Percentiles rank a stretch among this genome's conserved stretches.
phyloP scores from a whole-genome alignment of 257 asterid genomes.

The Solanum dulcamara region DNA sequence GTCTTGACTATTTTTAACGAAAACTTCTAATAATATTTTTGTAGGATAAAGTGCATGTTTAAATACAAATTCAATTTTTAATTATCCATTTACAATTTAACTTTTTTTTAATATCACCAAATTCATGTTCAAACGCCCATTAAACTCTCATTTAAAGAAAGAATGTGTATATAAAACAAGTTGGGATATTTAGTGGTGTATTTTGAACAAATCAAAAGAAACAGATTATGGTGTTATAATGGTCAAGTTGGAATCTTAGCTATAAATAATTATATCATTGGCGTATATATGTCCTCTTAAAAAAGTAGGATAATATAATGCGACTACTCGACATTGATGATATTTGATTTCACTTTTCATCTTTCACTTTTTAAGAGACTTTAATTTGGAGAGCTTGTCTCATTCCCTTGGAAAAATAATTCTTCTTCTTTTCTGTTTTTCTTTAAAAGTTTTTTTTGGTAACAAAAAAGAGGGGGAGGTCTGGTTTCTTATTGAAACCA shows the following conservation, averaged over 20 bases:
- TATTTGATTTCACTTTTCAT: background rate
- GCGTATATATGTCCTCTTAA: background rate
- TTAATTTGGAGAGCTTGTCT: background rate
- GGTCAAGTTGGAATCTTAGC: background rate
- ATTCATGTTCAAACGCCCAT: background rate
- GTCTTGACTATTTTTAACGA: too few relatives aligned
- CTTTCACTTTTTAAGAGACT: background rate
- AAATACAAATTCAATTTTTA: too few relatives aligned
- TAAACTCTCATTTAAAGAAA: background rate
- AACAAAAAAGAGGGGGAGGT: background rate
- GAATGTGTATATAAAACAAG: background rate
- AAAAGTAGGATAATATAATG: conserved; percentile 19
- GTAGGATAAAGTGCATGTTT: too few relatives aligned
- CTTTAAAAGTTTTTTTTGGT: background rate
- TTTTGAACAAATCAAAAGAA: background rate
- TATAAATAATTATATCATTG: background rate
- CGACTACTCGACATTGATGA: conserved; percentile 68
- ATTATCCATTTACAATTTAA: too few relatives aligned
- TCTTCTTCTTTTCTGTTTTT: background rate
- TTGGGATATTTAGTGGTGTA: background rate
- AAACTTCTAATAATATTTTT: too few relatives aligned
- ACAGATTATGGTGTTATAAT: background rate
- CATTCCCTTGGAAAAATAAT: background rate
- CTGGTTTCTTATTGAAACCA: background rate
- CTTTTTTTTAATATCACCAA: too few relatives aligned